Conservation (phyloP, 495 filamentous ascomycete genomes). For the Aspergillus cristatus region DNA sequence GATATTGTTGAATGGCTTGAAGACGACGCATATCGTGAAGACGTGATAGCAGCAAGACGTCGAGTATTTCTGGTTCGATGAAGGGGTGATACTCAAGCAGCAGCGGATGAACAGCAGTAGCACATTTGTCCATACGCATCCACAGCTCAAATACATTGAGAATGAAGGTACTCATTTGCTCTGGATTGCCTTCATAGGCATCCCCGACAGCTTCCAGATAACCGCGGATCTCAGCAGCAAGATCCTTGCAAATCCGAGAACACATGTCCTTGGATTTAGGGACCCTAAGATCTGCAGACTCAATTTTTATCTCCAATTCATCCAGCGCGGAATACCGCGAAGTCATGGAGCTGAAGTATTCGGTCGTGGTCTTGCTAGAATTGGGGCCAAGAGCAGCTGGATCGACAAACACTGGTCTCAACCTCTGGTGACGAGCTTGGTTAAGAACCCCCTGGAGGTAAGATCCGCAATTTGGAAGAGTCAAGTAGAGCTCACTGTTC, state of each 20-base stretch:
- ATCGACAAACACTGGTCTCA: constrained; percentile 1
- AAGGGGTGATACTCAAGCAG: constrained; percentile 43
- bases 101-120: constrained; percentile 29
- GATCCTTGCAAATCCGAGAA: too few relatives aligned
- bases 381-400: constrained; percentile 1
- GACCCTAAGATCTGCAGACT: neutral
- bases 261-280: neutral
- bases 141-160: constrained; percentile 52
- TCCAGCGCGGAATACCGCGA: constrained; percentile 17
- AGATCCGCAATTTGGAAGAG: constrained; percentile 34
- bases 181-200: constrained; percentile 36
- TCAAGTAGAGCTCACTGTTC: constrained; percentile 19
- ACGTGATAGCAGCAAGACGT: constrained; percentile 37
- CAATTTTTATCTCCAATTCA: constrained; percentile 17
- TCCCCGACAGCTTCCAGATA: constrained; percentile 23
- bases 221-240: constrained; percentile 16
- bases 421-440: neutral
- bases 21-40: constrained; percentile 37
- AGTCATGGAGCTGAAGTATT: constrained; percentile 15
- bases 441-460: constrained; percentile 24
- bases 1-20: constrained; percentile 36
- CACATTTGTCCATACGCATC: constrained; percentile 45
- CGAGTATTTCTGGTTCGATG: constrained; percentile 38
- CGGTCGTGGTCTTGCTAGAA: constrained; percentile 2
- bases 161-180: constrained; percentile 45